Percentiles rank a stretch among this genome's conserved stretches.
Evolutionary conservation across 164 flowering plant species (phyloP).

Genomic region (Platanus orientalis): DNA sequence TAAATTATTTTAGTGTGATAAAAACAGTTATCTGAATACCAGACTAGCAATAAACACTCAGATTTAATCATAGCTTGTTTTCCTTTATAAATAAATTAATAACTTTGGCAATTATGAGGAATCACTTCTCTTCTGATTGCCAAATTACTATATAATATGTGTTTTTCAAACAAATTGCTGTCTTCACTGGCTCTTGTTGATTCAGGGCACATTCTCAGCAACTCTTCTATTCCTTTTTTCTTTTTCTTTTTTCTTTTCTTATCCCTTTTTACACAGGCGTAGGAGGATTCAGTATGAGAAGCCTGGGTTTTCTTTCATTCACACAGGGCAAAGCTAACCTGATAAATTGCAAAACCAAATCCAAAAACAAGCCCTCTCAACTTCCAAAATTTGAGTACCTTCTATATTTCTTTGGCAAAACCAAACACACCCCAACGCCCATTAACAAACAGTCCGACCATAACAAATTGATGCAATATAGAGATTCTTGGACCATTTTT

Average conservation of each 20-base stretch:
- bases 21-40: background rate
- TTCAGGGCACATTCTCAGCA: background rate
- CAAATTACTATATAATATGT: slow-evolving; percentile 2
- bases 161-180: background rate
- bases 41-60: background rate
- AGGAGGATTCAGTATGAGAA: background rate
- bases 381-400: slow-evolving; percentile 18
- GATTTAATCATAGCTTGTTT: background rate
- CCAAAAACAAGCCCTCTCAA: slow-evolving; percentile 3
- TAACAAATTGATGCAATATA: slow-evolving; percentile 74
- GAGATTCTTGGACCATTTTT: slow-evolving; percentile 79
- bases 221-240: too few relatives aligned
- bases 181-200: slow-evolving; percentile 5
- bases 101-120: slow-evolving; percentile 9
- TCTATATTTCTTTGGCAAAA: slow-evolving; percentile 4
- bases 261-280: slow-evolving; percentile 3
- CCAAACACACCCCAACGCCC: slow-evolving; percentile 4
- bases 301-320: slow-evolving; percentile 9
- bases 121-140: slow-evolving; percentile 4
- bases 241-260: background rate
- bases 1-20: too few relatives aligned
- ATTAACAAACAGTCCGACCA: slow-evolving; percentile 66
- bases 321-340: slow-evolving; percentile 8
- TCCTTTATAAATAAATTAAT: slow-evolving; percentile 1
- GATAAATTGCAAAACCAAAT: background rate